phyloP scores from a whole-genome alignment of 2,329 filamentous ascomycete genomes.

The Colletotrichum karsti region DNA sequence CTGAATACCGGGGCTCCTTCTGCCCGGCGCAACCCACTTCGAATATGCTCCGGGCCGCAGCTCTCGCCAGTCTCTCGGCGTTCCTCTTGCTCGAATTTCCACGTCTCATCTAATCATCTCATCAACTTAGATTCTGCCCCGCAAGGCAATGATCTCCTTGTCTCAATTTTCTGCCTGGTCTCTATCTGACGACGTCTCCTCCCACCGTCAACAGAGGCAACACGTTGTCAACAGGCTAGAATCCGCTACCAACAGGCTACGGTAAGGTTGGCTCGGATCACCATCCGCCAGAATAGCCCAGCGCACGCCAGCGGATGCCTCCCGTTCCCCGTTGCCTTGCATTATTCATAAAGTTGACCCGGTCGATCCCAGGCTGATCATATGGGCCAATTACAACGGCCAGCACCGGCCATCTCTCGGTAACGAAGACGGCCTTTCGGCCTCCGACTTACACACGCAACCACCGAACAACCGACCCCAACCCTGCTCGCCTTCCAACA shows the following conservation, averaged over 20 bases:
- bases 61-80: too few species aligned
- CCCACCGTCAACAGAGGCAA: not conserved
- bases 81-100: not conserved
- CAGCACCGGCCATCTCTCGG: conserved; percentile 4
- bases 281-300: conserved; percentile 13
- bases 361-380: conserved; percentile 10
- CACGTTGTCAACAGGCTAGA: not conserved
- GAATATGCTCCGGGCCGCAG: not conserved
- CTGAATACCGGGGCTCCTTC: not conserved
- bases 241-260: not conserved
- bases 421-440: conserved; percentile 26
- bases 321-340: conserved; percentile 5
- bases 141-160: not conserved
- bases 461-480: not conserved
- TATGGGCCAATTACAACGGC: not conserved
- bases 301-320: conserved; percentile 10
- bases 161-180: not conserved
- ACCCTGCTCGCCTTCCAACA: not conserved
- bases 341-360: conserved; percentile 21
- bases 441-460: conserved; percentile 17
- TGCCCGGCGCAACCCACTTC: not conserved
- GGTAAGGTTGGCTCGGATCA: conserved; percentile 23
- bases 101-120: not conserved
- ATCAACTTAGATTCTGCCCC: too few species aligned
- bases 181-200: not conserved